These are phyloP conservation scores for Somion occarium DNA, from an alignment of 1,284 basidiomycete species.

Conservation along the genomic window DNA sequence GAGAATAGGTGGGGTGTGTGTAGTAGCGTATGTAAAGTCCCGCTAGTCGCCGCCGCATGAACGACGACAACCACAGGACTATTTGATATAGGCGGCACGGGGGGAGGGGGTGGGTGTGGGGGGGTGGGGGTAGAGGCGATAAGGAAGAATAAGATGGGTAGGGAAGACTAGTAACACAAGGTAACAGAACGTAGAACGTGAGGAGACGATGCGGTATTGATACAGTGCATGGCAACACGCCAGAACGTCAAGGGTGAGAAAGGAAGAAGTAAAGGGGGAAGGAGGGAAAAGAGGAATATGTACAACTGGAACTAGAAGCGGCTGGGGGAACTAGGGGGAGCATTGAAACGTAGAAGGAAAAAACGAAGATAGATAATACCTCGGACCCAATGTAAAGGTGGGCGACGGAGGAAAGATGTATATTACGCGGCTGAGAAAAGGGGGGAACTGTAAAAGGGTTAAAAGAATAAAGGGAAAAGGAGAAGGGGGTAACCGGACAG, in stretches of 20 bases:
- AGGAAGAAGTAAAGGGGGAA: conserved; percentile 11
- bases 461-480: conserved; percentile 8
- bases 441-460: conserved; percentile 4
- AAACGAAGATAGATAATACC: conserved; percentile 14
- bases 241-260: conserved; percentile 15
- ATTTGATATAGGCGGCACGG: too few relatives aligned
- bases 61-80: too few relatives aligned
- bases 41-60: too few relatives aligned
- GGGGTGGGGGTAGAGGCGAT: background rate
- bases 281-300: conserved; percentile 9
- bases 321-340: conserved; percentile 4
- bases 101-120: background rate
- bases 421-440: conserved; percentile 16
- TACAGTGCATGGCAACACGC: conserved; percentile 28
- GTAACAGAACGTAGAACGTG: conserved; percentile 15
- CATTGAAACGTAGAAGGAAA: conserved; percentile 8
- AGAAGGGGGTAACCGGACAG: conserved; percentile 10
- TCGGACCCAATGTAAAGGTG: conserved; percentile 14
- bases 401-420: conserved; percentile 14
- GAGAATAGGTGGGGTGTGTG: background rate
- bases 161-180: conserved; percentile 2
- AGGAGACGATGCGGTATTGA: conserved; percentile 27
- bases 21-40: too few relatives aligned
- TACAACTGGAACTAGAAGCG: conserved; percentile 7
- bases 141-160: background rate